Conservation (phyloP, 495 filamentous ascomycete species). For the Chaetomium fimeti region DNA sequence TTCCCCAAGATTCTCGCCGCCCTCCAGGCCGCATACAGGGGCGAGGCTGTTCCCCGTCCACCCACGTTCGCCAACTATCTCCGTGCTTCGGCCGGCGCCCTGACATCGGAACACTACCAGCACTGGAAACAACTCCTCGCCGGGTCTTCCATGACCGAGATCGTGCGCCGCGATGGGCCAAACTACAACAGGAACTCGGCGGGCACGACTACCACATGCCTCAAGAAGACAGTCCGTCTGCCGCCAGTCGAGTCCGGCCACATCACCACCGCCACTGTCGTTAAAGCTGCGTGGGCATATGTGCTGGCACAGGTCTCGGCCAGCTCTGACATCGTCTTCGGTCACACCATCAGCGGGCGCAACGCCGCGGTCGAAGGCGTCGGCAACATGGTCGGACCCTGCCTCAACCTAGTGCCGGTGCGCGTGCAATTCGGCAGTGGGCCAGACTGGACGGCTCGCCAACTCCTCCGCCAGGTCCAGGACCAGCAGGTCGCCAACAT, state of each 20-base stretch:
- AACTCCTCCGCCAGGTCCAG: constrained; percentile 57
- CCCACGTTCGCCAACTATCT: constrained; percentile 57
- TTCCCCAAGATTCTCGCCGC: constrained; percentile 56
- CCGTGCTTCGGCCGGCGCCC: constrained; percentile 47
- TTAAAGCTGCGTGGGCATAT: constrained; percentile 59
- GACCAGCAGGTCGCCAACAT: constrained; percentile 56
- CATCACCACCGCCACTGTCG: constrained; percentile 52
- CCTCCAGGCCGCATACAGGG: constrained; percentile 54
- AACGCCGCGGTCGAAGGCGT: constrained; percentile 54
- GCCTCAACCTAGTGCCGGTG: constrained; percentile 60
- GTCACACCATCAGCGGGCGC: constrained; percentile 55
- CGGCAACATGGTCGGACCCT: constrained; percentile 48
- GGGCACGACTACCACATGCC: not conserved
- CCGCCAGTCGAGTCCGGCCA: constrained; percentile 30
- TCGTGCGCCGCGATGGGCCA: constrained; percentile 25
- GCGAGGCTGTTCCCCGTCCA: constrained; percentile 43
- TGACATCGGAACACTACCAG: constrained; percentile 38
- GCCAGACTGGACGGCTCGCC: constrained; percentile 22
- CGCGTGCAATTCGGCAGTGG: constrained; percentile 47
- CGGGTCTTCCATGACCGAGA: constrained; percentile 48
- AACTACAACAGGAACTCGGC: constrained; percentile 4
- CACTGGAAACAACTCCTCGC: constrained; percentile 55
- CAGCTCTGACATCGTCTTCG: constrained; percentile 54
- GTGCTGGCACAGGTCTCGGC: constrained; percentile 49
- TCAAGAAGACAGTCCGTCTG: constrained; percentile 25